phyloP scores from a whole-genome alignment of 257 asterid species.

The Solanum virginianum region DNA sequence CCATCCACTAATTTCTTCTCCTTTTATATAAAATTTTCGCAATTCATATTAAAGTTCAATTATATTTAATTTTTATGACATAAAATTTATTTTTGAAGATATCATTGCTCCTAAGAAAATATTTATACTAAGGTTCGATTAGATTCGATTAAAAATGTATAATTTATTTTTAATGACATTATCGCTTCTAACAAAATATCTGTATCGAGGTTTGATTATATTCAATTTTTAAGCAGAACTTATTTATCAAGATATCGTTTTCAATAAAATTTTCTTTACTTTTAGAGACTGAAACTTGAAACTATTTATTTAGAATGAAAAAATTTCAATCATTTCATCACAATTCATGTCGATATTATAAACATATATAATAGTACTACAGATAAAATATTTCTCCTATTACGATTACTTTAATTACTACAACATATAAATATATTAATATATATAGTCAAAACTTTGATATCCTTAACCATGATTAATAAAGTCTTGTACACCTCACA shows the following conservation, averaged over 20 bases:
- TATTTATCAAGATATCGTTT: background rate
- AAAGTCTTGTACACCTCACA: background rate
- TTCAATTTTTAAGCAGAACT: too few relatives aligned
- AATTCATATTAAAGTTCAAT: background rate
- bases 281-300: background rate
- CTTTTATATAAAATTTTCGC: background rate
- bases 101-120: background rate
- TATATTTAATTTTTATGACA: background rate
- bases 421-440: background rate
- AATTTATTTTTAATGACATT: too few relatives aligned
- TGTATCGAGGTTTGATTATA: background rate
- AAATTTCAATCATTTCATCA: background rate
- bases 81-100: too few relatives aligned
- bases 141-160: background rate
- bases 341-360: background rate
- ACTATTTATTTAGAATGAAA: too few relatives aligned
- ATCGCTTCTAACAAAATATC: background rate
- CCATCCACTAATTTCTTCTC: background rate
- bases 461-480: background rate
- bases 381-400: background rate
- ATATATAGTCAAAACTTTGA: background rate
- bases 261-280: background rate
- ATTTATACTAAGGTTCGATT: background rate
- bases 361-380: too few relatives aligned
- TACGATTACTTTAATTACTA: background rate